Conservation (phyloP, 805 yeast species). For the Lachancea thermotolerans region DNA sequence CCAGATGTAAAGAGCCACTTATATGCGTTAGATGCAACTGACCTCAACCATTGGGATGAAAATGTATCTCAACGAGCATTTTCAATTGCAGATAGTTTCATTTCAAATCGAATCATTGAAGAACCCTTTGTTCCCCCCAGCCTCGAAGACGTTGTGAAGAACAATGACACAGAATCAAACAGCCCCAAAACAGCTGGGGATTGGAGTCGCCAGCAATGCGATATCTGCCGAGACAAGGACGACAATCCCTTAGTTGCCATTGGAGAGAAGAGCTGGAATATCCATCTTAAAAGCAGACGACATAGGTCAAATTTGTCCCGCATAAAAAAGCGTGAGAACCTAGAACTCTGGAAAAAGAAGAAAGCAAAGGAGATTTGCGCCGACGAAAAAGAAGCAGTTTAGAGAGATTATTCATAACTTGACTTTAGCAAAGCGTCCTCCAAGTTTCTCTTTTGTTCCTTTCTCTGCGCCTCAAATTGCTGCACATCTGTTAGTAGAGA, state of each 20-base stretch:
- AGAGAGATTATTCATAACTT: too few species aligned
- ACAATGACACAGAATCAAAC: conserved; percentile 5
- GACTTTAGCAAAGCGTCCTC: conserved; percentile 27
- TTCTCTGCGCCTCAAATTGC: conserved; percentile 42
- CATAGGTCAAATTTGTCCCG: conserved; percentile 52
- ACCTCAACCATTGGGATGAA: conserved; percentile 52
- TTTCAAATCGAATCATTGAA: conserved; percentile 16
- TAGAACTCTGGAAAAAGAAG: conserved; percentile 38
- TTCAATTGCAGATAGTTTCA: conserved; percentile 39
- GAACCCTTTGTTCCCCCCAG: conserved; percentile 35
- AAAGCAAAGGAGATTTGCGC: conserved; percentile 2
- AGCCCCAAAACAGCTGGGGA: conserved; percentile 12
- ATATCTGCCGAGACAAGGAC: conserved; percentile 50
- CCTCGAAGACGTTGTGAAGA: conserved; percentile 26
- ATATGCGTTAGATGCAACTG: conserved; percentile 70
- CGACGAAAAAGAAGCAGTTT: too few species aligned
- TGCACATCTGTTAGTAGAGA: conserved; percentile 44
- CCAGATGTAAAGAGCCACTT: conserved; percentile 58
- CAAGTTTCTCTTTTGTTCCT: conserved; percentile 44
- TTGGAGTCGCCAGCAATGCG: conserved; percentile 70
- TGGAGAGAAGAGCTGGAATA: conserved; percentile 65
- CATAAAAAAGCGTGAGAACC: conserved; percentile 45
- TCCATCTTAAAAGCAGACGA: conserved; percentile 60
- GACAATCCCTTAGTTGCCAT: conserved; percentile 56
- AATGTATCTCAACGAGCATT: conserved; percentile 53